Conservation (phyloP, 495 filamentous ascomycete genomes). For the Penicillium pancosmium region DNA sequence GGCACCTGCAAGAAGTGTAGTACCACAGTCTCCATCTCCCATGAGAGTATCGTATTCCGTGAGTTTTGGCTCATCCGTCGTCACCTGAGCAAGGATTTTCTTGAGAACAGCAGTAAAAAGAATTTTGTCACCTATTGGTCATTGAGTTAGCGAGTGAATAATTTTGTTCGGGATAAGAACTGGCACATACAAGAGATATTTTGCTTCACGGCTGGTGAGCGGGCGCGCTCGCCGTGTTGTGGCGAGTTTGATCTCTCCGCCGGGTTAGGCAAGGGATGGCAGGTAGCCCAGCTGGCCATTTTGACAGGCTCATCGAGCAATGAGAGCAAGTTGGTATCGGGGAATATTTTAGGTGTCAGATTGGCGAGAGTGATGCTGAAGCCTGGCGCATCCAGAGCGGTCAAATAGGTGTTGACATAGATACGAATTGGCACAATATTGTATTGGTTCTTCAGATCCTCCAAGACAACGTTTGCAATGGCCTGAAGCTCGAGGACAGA, state of each 20-base stretch:
- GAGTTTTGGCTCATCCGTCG: slow-evolving; percentile 12
- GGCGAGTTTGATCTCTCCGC: background rate
- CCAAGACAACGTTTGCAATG: slow-evolving; percentile 11
- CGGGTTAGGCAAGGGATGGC: slow-evolving; percentile 3
- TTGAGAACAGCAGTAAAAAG: background rate
- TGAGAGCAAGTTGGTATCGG: slow-evolving; percentile 5
- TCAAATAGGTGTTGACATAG: slow-evolving; percentile 17
- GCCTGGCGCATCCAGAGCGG: slow-evolving; percentile 17
- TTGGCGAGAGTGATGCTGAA: slow-evolving; percentile 19
- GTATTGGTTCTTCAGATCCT: slow-evolving; percentile 7
- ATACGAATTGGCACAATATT: slow-evolving; percentile 13
- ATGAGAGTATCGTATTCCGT: slow-evolving; percentile 19
- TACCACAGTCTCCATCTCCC: slow-evolving; percentile 22
- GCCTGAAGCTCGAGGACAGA: slow-evolving; percentile 18
- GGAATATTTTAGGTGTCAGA: slow-evolving; percentile 8
- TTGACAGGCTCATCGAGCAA: slow-evolving; percentile 12
- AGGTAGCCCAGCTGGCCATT: slow-evolving; percentile 7
- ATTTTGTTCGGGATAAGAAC: background rate
- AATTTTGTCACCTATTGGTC: slow-evolving; percentile 3
- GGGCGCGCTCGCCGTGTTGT: slow-evolving; percentile 1
- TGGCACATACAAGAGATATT: slow-evolving; percentile 9
- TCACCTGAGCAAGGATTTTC: slow-evolving; percentile 8
- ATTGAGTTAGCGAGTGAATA: background rate
- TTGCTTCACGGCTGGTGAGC: slow-evolving; percentile 1
- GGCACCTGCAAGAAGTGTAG: slow-evolving; percentile 11